A percentile compares a stretch with the other conserved stretches of the same genome.
phyloP scores from a whole-genome alignment of 2,329 filamentous ascomycete genomes.

The Annulohypoxylon truncatum region DNA sequence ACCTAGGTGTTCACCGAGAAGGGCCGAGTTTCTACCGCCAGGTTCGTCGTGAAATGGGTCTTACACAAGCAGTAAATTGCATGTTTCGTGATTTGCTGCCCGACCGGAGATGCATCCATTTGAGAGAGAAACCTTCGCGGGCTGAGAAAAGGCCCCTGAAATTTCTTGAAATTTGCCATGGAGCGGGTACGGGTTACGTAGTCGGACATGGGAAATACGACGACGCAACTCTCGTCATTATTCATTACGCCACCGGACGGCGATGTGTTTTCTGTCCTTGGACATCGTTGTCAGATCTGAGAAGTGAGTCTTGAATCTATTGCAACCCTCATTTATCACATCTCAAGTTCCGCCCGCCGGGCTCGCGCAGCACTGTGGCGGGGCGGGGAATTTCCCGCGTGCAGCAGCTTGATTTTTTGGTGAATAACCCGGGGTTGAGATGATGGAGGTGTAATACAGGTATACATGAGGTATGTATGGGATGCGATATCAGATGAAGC shows the following conservation, averaged over 20 bases:
- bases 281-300: conserved; percentile 27
- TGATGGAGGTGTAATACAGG: neutral
- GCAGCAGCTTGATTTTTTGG: conserved; percentile 12
- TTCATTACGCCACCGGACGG: conserved; percentile 16
- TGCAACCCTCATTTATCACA: conserved; percentile 29
- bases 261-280: conserved; percentile 30
- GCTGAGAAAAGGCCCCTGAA: conserved; percentile 19
- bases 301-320: conserved; percentile 29
- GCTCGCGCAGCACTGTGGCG: conserved; percentile 27
- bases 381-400: conserved; percentile 25
- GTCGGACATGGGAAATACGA: conserved; percentile 13
- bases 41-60: conserved; percentile 6
- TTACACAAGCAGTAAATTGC: conserved; percentile 5
- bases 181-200: neutral
- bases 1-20: conserved; percentile 34
- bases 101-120: conserved; percentile 5
- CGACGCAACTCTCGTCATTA: conserved; percentile 4
- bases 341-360: conserved; percentile 31
- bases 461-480: too few species aligned
- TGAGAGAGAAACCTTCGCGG: neutral
- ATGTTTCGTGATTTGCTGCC: conserved; percentile 23
- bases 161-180: conserved; percentile 17
- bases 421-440: conserved; percentile 11
- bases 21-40: conserved; percentile 32
- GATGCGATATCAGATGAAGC: conserved; percentile 10